Percentiles rank a stretch among this genome's conserved stretches.
These are phyloP conservation scores for Buxus sempervirens DNA, from an alignment of 164 flowering plant genomes.

Conservation along the genomic window DNA sequence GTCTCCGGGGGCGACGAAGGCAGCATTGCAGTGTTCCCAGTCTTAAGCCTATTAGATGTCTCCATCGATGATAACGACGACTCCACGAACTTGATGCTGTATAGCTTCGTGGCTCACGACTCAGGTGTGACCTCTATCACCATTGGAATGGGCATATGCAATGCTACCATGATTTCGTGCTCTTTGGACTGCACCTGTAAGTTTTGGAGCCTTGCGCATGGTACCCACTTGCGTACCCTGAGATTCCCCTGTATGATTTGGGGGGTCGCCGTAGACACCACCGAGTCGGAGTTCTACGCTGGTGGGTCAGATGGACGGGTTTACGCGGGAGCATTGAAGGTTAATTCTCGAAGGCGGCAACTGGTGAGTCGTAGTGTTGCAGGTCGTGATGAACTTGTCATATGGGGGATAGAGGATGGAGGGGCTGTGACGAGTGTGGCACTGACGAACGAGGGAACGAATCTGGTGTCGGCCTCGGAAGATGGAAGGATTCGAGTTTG, in stretches of 20 bases:
- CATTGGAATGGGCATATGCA: conserved; percentile 16
- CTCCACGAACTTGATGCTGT: neutral
- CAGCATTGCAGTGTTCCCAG: conserved; percentile 26
- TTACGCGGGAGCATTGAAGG: conserved; percentile 28
- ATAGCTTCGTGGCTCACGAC: conserved; percentile 28
- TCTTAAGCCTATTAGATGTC: conserved; percentile 25
- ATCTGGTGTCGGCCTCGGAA: conserved; percentile 42
- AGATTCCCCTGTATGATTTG: conserved; percentile 34
- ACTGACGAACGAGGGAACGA: conserved; percentile 15
- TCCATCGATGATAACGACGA: neutral
- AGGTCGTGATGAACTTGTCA: conserved; percentile 3
- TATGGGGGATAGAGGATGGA: conserved; percentile 25
- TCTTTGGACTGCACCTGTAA: conserved; percentile 45
- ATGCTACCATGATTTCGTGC: conserved; percentile 28
- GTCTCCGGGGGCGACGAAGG: conserved; percentile 39
- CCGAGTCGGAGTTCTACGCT: conserved; percentile 27
- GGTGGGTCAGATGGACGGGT: conserved; percentile 51
- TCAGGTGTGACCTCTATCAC: conserved; percentile 35
- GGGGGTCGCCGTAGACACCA: conserved; percentile 22
- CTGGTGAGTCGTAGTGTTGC: neutral
- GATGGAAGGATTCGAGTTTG: conserved; percentile 42
- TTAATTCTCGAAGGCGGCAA: neutral
- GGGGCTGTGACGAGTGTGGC: conserved; percentile 26
- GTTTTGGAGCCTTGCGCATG: conserved; percentile 38
- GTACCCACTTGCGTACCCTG: conserved; percentile 23